Base-by-base conservation (phyloP, 139 green algal genomes). In the Auxenochlorella protothecoides region DNA sequence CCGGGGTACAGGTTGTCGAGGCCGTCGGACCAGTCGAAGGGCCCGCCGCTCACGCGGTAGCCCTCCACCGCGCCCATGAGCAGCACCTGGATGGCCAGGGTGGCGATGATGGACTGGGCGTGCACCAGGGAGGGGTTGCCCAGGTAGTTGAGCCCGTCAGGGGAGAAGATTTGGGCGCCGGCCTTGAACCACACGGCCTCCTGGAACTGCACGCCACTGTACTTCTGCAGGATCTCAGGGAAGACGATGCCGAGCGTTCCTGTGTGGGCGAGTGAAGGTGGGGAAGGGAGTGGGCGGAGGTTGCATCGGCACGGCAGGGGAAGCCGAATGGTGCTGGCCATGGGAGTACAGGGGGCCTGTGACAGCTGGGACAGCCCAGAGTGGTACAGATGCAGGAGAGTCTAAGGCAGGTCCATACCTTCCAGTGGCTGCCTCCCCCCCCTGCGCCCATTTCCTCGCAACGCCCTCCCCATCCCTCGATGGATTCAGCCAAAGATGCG, bases 131-230 rank as follows among this genome's bases (percentile, higher is more conserved):
- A 82, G 66, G 88, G 76, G 92, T 96, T 97, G 86, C 93, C 93
- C 73, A 97, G 85, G 88, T 97, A 97, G 89, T 97, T 85, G 51
- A 97, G 87, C 52, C 90, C 93, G 54, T 88, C 87, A 27, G 72
- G 66, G 53, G 55, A 16, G 56, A 98, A 96, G 88, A 98, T 97
- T 80, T 90, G 81, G 66, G 91, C 84, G 62, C 93, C 93, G 77
- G 91, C 92, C 90, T 98, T 97, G 87, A 94, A 98, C 93, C 93
- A 98, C 59, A 94, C 69, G 65, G 89, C 80, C 83, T 97, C 89
- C 62, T 79, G 82, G 68, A 94, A 92, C 16, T 76, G 55, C 53
- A 84, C 78, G 71, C 77, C 78, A 73, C 72, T 77, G 71, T 86
- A 72, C 51, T 59, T 63, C 69, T 79, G 44, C 71, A 83, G 78